Evolutionary conservation across 1,284 basidiomycete species (phyloP).

Genomic region (Sporisorium scitamineum): DNA sequence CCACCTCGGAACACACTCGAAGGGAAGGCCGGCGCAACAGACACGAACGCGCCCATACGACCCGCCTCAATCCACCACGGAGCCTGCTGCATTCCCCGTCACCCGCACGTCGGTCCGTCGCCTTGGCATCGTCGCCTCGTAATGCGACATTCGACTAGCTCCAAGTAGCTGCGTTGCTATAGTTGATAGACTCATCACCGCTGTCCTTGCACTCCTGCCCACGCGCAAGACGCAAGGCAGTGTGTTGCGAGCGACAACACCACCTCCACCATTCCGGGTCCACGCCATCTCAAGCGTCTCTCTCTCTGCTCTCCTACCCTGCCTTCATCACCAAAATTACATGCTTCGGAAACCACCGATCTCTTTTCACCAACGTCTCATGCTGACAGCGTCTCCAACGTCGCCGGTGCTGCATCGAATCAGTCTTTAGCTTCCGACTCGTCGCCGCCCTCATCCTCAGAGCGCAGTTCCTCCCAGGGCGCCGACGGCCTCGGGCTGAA

Average conservation of each 20-base stretch:
- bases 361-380: constrained; percentile 22
- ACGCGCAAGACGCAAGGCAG: constrained; percentile 2
- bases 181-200: neutral
- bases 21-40: neutral
- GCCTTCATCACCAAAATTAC: constrained; percentile 24
- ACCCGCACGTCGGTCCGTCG: neutral
- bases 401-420: constrained; percentile 1
- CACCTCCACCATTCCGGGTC: constrained; percentile 36
- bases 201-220: constrained; percentile 1
- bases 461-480: constrained; percentile 25
- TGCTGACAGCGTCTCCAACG: constrained; percentile 7
- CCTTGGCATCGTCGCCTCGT: neutral
- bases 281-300: constrained; percentile 52
- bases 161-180: neutral
- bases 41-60: no score
- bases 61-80: no score
- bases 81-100: no score
- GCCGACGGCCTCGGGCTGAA: constrained; percentile 16
- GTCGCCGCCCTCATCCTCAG: constrained; percentile 31
- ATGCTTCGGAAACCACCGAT: constrained; percentile 16
- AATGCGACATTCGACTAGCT: neutral
- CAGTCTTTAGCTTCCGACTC: constrained; percentile 25
- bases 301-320: constrained; percentile 43
- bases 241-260: constrained; percentile 9
- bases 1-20: no score